phyloP scores from a whole-genome alignment of 805 yeast species.

The Millerago galiae region DNA sequence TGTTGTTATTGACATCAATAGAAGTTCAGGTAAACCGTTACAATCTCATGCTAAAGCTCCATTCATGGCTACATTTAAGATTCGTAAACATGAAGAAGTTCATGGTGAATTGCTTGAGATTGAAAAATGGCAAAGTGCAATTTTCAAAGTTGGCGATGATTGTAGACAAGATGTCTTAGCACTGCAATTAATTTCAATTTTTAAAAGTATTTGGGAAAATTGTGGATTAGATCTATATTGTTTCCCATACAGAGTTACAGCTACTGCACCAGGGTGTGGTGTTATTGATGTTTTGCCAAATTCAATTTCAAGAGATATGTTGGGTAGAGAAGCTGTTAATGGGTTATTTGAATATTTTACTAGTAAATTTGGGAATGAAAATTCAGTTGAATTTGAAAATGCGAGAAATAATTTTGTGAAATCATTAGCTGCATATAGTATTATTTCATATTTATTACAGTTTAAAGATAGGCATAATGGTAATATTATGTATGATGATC shows the following conservation, averaged over 20 bases:
- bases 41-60: constrained; percentile 99
- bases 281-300: constrained; percentile 96
- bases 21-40: constrained; percentile 88
- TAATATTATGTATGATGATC: constrained; percentile 91
- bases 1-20: constrained; percentile 80
- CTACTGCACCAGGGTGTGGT: constrained; percentile 99
- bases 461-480: constrained; percentile 98
- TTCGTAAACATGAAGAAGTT: constrained; percentile 49
- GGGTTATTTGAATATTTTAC: constrained; percentile 90
- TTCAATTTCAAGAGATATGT: constrained; percentile 93
- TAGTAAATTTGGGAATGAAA: constrained; percentile 92
- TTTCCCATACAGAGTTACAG: constrained; percentile 92
- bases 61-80: constrained; percentile 91
- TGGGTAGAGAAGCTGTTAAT: constrained; percentile 97
- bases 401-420: constrained; percentile 92
- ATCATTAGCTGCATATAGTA: constrained; percentile 90
- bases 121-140: constrained; percentile 88
- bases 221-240: constrained; percentile 88
- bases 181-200: constrained; percentile 82
- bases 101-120: constrained; percentile 35
- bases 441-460: constrained; percentile 83
- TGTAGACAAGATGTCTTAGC: constrained; percentile 97
- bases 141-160: constrained; percentile 98
- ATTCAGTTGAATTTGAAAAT: constrained; percentile 78
- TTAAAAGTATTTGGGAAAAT: constrained; percentile 83